A percentile compares a stretch with the other conserved stretches of the same genome.
Conservation (phyloP, 139 green algal genomes). For the Tetraselmis striata region DNA sequence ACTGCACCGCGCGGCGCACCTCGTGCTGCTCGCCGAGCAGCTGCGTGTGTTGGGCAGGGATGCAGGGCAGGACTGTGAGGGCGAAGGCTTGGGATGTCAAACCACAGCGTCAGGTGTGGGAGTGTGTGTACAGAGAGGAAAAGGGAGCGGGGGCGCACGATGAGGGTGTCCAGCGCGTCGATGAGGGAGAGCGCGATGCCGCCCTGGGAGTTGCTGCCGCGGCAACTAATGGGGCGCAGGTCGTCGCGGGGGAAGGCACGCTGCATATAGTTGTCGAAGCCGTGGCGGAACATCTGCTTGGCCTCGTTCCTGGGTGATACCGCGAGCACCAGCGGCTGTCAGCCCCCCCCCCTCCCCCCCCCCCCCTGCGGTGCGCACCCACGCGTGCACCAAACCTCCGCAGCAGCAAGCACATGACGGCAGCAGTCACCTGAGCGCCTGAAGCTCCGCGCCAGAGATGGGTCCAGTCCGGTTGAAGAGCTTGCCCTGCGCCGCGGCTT, state of each 20-base stretch:
- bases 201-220: conserved; percentile 68
- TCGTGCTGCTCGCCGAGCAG: conserved; percentile 37
- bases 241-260: conserved; percentile 77
- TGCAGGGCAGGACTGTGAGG: no score
- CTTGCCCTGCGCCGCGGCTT: no score
- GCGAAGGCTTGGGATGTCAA: no score
- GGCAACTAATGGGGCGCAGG: conserved; percentile 67
- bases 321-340: no score
- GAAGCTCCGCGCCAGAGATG: background rate
- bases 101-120: no score
- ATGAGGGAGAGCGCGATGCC: conserved; percentile 76
- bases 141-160: conserved; percentile 32
- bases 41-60: no score
- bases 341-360: no score
- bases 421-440: background rate
- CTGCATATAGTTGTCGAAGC: conserved; percentile 62
- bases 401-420: no score
- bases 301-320: conserved; percentile 47
- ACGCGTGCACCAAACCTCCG: no score
- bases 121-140: background rate
- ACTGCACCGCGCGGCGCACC: conserved; percentile 38
- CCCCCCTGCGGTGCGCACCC: no score
- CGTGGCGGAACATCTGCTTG: conserved; percentile 61
- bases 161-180: conserved; percentile 74
- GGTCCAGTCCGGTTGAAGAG: background rate